Conservation (phyloP, 306 rosid genomes). For the Malus domestica region DNA sequence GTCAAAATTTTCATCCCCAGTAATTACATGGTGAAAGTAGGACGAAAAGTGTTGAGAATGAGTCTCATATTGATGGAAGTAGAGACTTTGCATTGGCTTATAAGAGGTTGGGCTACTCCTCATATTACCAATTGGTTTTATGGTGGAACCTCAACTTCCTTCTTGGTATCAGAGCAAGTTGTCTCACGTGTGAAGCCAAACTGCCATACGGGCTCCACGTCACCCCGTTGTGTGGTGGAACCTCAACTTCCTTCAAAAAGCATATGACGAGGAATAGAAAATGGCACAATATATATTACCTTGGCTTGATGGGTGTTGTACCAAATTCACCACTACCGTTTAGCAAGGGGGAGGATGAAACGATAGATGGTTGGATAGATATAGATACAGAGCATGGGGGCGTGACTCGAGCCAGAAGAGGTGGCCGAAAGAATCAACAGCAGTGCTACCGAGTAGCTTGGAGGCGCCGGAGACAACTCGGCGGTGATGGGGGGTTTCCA, state of each 20-base stretch:
- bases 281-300: background rate
- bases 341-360: background rate
- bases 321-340: background rate
- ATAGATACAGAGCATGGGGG: constrained; percentile 62
- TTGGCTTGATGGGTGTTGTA: background rate
- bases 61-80: no score
- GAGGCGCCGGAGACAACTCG: constrained; percentile 82
- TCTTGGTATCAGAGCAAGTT: no score
- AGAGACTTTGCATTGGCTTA: no score
- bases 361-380: background rate
- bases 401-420: constrained; percentile 88
- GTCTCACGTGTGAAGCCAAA: no score
- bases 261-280: background rate
- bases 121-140: no score
- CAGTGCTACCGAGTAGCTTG: constrained; percentile 67
- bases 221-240: no score
- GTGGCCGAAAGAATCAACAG: constrained; percentile 53
- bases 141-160: no score
- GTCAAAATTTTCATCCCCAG: background rate
- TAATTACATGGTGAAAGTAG: background rate
- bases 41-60: no score
- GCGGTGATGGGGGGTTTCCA: constrained; percentile 86
- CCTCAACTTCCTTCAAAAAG: no score
- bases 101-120: no score
- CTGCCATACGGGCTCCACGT: no score